Evolutionary conservation across 805 yeast genomes (phyloP), one percentile per base, ranked within the genome.

Genomic region (Starmerella etchellsii): DNA sequence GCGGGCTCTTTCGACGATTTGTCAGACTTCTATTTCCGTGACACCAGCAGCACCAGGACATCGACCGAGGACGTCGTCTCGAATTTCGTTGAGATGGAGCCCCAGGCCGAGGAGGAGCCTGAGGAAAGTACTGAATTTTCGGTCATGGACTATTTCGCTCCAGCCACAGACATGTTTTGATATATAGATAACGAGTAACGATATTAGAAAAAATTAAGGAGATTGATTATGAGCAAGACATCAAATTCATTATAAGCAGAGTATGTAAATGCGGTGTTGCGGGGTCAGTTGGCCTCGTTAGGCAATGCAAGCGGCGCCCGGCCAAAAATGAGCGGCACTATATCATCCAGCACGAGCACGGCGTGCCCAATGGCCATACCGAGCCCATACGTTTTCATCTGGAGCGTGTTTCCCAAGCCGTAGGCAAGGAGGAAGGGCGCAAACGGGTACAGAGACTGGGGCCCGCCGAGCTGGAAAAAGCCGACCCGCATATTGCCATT

Each of bases 321-420:
- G 26, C 48, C 34, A 14, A 36, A 27, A 34, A 62, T 32, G 58
- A 56, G 51, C n/a, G 75, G 74, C 35, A 56, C 53, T 14, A 64
- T 54, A 40, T 68, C 72, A 47, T 61, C 62, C 14, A 66, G 45
- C 38, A 62, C 66, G 46, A 65, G 59, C 30, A 59, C 52, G 3
- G 58, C 31, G 41, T 70, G 75, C 8, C 75, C 74, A 23, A 67
- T 57, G 1, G 62, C 42, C 9, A 66, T 60, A 4, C 69, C 68
- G 2, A 22, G 21, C 19, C 34, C n/a, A 14, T 33, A 22, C 14
- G 30, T 32, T 16, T 36, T 33, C 8, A 43, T 40, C 18, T 7
- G 29, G 9, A 16, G 24, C 7, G 34, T 22, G 21, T 50, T 38
- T 37, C 50, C 34, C 50, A 51, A 36, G 41, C 27, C 19, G 46